Base-by-base conservation (phyloP, 140 eudicot genomes). In the Senecio squalidus region DNA sequence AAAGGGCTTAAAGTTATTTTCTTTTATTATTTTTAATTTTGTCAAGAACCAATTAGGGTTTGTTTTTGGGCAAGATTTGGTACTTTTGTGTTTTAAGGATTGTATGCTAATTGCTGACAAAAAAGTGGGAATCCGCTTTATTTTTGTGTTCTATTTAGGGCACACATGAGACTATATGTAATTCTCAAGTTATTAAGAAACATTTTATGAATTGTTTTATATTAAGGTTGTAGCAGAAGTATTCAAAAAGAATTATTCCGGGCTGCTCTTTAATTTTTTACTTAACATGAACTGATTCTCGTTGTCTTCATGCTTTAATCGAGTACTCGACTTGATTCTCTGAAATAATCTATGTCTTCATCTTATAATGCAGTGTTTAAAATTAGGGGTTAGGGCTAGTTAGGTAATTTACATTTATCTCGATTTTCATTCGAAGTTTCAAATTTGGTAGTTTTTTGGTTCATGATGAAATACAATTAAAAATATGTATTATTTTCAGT, bases 41-140 rank as follows among this genome's bases (percentile, higher is more conserved):
- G 8, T 44, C 5, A 22, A 53, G 50, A 53, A 50, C 56, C 66
- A 79, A 62, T 67, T 44, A 58, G 70, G 68, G 68, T 44, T 43
- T 56, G 38, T 66, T 60, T 61, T 67, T 23, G 46, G 56, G 48
- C 56, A 55, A 58, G 76, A 55, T 73, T 69, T 78, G 41, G 13
- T 34, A 23, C 75, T 70, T 79, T 74, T 65, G 39, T 54, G 67
- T 29, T 47, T 78, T 78, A 78, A 69, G 84, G 67, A 75, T 62
- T 69, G 63, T 39, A 61, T 75, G 67, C 44, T 34, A 62, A 59
- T 55, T 52, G 48, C 58, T 58, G 68, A 49, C 11, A 39, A 49
- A 49, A 40, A 48, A 46, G 18, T 34, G 27, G 66, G 76, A 52
- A 73, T 64, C 75, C 64, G 27, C 61, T 58, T 74, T 48, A 25